phyloP scores from a whole-genome alignment of 139 green algal species.

The Yamagishiella unicocca region DNA sequence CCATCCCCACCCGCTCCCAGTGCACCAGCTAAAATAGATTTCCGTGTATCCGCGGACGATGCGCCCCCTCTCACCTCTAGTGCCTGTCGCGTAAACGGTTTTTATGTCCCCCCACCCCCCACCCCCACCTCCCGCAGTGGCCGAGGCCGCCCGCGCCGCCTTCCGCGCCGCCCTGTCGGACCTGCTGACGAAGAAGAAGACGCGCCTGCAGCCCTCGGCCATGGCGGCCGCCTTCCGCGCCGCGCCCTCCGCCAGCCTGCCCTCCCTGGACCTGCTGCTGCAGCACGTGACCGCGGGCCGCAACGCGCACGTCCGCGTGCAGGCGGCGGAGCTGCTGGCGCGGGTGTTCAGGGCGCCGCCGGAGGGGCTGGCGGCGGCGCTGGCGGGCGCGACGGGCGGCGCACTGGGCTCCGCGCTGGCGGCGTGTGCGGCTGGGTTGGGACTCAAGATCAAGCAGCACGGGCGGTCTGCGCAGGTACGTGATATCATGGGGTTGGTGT shows the following conservation, averaged over 20 bases:
- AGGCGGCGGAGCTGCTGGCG: conserved; percentile 58
- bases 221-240: background rate
- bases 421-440: conserved; percentile 35
- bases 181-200: conserved; percentile 75
- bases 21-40: too few relatives aligned
- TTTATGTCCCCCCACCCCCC: background rate
- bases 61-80: too few relatives aligned
- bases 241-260: conserved; percentile 5
- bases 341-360: background rate
- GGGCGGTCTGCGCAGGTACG: conserved; percentile 45
- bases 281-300: background rate
- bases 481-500: too few relatives aligned
- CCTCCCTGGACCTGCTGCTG: conserved; percentile 20
- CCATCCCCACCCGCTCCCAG: too few relatives aligned
- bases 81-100: too few relatives aligned
- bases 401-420: conserved; percentile 42
- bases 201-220: conserved; percentile 50
- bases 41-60: too few relatives aligned
- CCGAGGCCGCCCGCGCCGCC: conserved; percentile 22
- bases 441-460: conserved; percentile 49
- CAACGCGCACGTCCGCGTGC: conserved; percentile 18
- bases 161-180: conserved; percentile 59
- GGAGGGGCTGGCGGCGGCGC: conserved; percentile 23
- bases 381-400: background rate
- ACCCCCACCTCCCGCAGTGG: background rate